Evolutionary conservation across 2,329 filamentous ascomycete genomes (phyloP).

Genomic region (Tolypocladium cylindrosporum): DNA sequence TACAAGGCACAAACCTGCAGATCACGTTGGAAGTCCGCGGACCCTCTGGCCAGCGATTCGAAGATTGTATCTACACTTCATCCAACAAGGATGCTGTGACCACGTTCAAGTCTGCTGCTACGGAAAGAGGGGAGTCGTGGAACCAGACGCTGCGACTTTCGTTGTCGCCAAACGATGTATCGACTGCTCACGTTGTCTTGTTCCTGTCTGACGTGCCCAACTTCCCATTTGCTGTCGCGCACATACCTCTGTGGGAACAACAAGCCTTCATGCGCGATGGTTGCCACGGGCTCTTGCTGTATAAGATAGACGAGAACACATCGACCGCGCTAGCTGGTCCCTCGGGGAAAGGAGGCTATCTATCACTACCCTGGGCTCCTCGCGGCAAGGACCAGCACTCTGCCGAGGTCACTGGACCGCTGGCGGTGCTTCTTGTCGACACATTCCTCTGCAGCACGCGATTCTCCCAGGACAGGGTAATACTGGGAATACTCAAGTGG

Average conservation of each 20-base stretch:
- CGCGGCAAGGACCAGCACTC: conserved; percentile 55
- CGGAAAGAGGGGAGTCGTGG: conserved; percentile 75
- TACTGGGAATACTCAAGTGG: conserved; percentile 81
- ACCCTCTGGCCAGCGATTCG: conserved; percentile 67
- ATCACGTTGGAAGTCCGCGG: conserved; percentile 82
- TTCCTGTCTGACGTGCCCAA: conserved; percentile 79
- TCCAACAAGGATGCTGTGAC: conserved; percentile 72
- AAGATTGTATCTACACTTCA: conserved; percentile 77
- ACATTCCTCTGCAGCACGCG: conserved; percentile 91
- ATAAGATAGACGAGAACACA: conserved; percentile 87
- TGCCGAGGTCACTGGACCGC: conserved; percentile 67
- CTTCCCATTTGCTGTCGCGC: conserved; percentile 81
- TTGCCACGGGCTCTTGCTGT: conserved; percentile 68
- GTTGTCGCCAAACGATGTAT: conserved; percentile 69
- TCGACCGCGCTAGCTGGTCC: conserved; percentile 52
- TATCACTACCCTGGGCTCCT: conserved; percentile 71
- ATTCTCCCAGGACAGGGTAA: conserved; percentile 83
- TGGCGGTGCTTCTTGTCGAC: conserved; percentile 68
- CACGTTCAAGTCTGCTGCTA: conserved; percentile 78
- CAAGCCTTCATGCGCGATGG: conserved; percentile 86
- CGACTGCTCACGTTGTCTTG: conserved; percentile 77
- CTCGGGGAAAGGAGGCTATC: conserved; percentile 73
- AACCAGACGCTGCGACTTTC: conserved; percentile 77
- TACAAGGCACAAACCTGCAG: conserved; percentile 67
- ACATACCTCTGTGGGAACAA: conserved; percentile 89